Conservation (phyloP, 2,329 filamentous ascomycete genomes). For the Paramyrothecium roridum region DNA sequence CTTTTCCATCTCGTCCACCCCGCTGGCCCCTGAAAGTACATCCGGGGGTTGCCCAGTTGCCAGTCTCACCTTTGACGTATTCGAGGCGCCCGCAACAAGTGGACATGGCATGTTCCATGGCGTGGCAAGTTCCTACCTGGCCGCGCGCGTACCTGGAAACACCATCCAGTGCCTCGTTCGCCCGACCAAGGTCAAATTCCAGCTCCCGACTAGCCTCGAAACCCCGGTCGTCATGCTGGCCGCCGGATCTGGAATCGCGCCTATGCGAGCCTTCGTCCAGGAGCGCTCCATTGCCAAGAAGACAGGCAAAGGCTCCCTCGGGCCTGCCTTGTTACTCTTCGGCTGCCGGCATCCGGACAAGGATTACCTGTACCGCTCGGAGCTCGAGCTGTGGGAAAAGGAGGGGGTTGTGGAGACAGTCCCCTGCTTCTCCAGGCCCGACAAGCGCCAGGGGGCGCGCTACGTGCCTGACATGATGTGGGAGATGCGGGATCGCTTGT, state of each 20-base stretch:
- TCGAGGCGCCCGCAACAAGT: slow-evolving; percentile 1
- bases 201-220: slow-evolving; percentile 19
- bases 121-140: slow-evolving; percentile 1
- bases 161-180: slow-evolving; percentile 1
- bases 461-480: slow-evolving; percentile 31
- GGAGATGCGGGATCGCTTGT: slow-evolving; percentile 19
- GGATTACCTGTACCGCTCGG: slow-evolving; percentile 53
- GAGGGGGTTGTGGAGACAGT: neutral
- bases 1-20: neutral
- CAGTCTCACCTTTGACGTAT: neutral
- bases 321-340: slow-evolving; percentile 40
- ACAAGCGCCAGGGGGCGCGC: slow-evolving; percentile 8
- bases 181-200: neutral
- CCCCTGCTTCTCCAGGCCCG: neutral
- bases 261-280: slow-evolving; percentile 15
- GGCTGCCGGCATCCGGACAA: slow-evolving; percentile 49
- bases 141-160: neutral
- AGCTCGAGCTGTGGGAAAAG: slow-evolving; percentile 8
- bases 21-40: neutral
- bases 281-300: slow-evolving; percentile 3
- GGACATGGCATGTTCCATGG: neutral
- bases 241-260: slow-evolving; percentile 43
- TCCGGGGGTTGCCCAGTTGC: neutral
- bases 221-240: slow-evolving; percentile 46
- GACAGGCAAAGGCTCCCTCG: slow-evolving; percentile 1